A percentile compares a stretch with the other conserved stretches of the same genome.
Conservation (phyloP, 2,329 filamentous ascomycete species). For the Exophiala bonariae region DNA sequence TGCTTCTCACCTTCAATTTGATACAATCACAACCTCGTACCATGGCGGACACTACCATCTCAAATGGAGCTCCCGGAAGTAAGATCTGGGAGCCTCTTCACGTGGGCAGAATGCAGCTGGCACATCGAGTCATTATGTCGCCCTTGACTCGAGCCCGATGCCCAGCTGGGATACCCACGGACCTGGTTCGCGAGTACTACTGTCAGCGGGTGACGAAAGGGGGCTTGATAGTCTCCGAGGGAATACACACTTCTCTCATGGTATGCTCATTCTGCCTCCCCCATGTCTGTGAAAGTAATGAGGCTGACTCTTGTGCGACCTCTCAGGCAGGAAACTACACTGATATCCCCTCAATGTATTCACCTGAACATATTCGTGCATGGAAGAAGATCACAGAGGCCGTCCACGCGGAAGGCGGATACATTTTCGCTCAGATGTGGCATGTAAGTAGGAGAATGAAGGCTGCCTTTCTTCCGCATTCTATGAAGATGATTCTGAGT, state of each 20-base stretch:
- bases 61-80: too few species aligned
- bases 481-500: too few species aligned
- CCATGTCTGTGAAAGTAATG: too few species aligned
- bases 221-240: conserved; percentile 38
- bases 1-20: too few species aligned
- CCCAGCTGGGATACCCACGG: conserved; percentile 39
- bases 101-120: conserved; percentile 42
- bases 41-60: too few species aligned
- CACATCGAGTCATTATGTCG: conserved; percentile 53
- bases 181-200: conserved; percentile 42
- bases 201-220: conserved; percentile 38
- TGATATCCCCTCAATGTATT: too few species aligned
- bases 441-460: conserved; percentile 50
- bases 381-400: conserved; percentile 54
- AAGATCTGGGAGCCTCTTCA: too few species aligned
- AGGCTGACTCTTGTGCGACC: too few species aligned
- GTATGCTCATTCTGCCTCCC: too few species aligned
- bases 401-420: conserved; percentile 52
- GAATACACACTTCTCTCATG: conserved; percentile 16
- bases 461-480: conserved; percentile 30
- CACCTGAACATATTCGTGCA: conserved; percentile 42
- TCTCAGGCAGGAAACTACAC: too few species aligned
- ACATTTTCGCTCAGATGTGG: conserved; percentile 42
- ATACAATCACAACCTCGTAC: too few species aligned
- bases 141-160: conserved; percentile 56